These are phyloP conservation scores for Brasenia schreberi DNA, from an alignment of 164 flowering plant species.

Conservation along the genomic window DNA sequence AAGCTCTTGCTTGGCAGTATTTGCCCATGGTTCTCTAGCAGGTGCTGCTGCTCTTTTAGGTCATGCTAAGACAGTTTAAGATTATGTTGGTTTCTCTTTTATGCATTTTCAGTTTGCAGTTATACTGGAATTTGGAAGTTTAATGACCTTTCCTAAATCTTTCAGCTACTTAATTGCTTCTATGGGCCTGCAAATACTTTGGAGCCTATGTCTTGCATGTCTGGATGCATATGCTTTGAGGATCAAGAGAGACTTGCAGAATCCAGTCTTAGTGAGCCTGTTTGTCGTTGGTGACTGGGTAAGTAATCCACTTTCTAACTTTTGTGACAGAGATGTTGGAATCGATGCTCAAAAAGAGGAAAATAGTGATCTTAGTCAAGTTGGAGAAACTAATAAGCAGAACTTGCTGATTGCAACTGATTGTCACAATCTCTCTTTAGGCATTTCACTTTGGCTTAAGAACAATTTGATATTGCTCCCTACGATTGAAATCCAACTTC, in stretches of 20 bases:
- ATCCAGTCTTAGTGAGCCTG: conserved; percentile 62
- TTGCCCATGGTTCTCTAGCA: too few relatives aligned
- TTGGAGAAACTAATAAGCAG: too few relatives aligned
- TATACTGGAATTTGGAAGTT: not conserved
- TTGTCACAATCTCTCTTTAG: too few relatives aligned
- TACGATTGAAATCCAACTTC: too few relatives aligned
- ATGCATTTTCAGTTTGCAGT: not conserved
- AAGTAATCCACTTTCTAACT: conserved; percentile 2
- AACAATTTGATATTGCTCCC: too few relatives aligned
- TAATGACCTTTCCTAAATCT: not conserved
- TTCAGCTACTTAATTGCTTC: conserved; percentile 81
- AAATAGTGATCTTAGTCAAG: too few relatives aligned
- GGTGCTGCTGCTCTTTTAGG: too few relatives aligned
- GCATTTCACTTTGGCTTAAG: too few relatives aligned
- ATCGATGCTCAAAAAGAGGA: too few relatives aligned
- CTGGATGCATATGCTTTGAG: conserved; percentile 65
- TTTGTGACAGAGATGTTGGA: too few relatives aligned
- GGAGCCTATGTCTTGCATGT: conserved; percentile 84
- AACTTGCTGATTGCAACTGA: too few relatives aligned
- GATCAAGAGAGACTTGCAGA: conserved; percentile 57
- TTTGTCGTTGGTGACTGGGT: conserved; percentile 93
- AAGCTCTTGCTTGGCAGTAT: too few relatives aligned
- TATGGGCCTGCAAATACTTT: conserved; percentile 75
- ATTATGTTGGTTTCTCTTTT: not conserved
- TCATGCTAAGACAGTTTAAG: not conserved